Percentiles rank a stretch among this genome's conserved stretches.
Evolutionary conservation across 495 filamentous ascomycete species (phyloP).

Genomic region (Penicillium waksmanii): DNA sequence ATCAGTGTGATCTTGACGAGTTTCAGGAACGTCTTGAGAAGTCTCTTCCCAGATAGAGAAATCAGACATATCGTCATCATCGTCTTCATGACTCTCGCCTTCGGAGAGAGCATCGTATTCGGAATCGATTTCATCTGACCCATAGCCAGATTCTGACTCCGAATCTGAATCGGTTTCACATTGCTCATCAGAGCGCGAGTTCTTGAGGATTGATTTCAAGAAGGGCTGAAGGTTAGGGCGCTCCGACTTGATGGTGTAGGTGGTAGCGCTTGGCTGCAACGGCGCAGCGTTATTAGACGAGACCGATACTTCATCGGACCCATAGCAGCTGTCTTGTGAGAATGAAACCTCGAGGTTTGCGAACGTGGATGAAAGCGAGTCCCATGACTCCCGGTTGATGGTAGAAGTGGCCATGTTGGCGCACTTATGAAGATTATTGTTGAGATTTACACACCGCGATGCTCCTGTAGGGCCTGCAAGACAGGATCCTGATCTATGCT

Average conservation of each 20-base stretch:
- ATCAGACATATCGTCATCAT: constrained; percentile 40
- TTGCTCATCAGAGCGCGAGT: constrained; percentile 34
- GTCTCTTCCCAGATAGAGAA: constrained; percentile 43
- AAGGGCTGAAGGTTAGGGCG: constrained; percentile 31
- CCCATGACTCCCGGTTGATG: constrained; percentile 43
- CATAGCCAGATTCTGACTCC: constrained; percentile 50
- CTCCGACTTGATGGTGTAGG: constrained; percentile 17
- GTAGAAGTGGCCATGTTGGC: constrained; percentile 32
- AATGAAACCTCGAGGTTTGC: constrained; percentile 47
- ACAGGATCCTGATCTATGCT: constrained; percentile 1
- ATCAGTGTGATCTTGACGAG: constrained; percentile 39
- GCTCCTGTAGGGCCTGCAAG: not conserved
- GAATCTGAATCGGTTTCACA: constrained; percentile 25
- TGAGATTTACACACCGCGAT: constrained; percentile 11
- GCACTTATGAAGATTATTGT: not conserved
- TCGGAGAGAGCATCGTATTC: constrained; percentile 40
- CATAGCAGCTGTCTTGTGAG: constrained; percentile 52
- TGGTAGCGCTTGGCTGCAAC: constrained; percentile 26
- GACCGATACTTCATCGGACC: constrained; percentile 49
- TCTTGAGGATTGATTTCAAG: constrained; percentile 49
- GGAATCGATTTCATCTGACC: constrained; percentile 42
- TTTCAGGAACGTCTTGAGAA: constrained; percentile 35
- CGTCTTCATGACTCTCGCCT: constrained; percentile 27
- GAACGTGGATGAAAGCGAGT: constrained; percentile 48
- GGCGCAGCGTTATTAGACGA: constrained; percentile 36